Evolutionary conservation across 805 yeast genomes (phyloP).

Genomic region (Pichia phayaonensis): DNA sequence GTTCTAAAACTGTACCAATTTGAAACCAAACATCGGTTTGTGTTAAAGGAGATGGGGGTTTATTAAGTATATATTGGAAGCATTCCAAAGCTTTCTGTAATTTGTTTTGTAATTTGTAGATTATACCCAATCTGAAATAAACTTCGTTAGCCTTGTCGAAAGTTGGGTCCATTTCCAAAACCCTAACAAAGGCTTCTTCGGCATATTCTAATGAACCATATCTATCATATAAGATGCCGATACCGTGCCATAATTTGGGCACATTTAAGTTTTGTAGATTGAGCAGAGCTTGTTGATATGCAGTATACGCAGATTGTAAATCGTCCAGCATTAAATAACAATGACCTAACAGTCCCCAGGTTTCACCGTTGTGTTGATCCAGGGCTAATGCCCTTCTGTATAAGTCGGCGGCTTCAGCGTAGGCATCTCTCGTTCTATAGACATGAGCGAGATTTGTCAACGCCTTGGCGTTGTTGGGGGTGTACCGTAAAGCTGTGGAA

Average conservation of each 20-base stretch:
- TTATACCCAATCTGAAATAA: conserved; percentile 91
- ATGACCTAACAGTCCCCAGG: conserved; percentile 96
- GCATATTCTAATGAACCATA: conserved; percentile 96
- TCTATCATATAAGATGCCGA: conserved; percentile 91
- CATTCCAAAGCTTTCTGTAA: conserved; percentile 85
- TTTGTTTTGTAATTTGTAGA: conserved; percentile 91
- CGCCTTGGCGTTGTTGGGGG: conserved; percentile 81
- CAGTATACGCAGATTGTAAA: conserved; percentile 88
- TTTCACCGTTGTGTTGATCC: conserved; percentile 85
- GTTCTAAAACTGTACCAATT: conserved; percentile 92
- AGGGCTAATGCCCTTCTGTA: conserved; percentile 80
- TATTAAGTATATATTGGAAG: conserved; percentile 80
- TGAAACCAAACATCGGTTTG: conserved; percentile 99
- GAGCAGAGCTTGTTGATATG: conserved; percentile 92
- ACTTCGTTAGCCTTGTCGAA: conserved; percentile 96
- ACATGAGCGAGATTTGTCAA: conserved; percentile 81
- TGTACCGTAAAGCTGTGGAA: conserved; percentile 78
- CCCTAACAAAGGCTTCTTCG: conserved; percentile 96
- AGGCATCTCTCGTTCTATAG: conserved; percentile 82
- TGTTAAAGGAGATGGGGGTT: conserved; percentile 93
- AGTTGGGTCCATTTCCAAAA: conserved; percentile 89
- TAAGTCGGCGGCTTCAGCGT: conserved; percentile 89
- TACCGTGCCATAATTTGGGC: conserved; percentile 98
- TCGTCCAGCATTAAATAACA: conserved; percentile 97
- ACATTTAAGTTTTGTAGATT: conserved; percentile 89